Evolutionary conservation across 2,329 filamentous ascomycete species (phyloP).

Genomic region (Colletotrichum tabaci): DNA sequence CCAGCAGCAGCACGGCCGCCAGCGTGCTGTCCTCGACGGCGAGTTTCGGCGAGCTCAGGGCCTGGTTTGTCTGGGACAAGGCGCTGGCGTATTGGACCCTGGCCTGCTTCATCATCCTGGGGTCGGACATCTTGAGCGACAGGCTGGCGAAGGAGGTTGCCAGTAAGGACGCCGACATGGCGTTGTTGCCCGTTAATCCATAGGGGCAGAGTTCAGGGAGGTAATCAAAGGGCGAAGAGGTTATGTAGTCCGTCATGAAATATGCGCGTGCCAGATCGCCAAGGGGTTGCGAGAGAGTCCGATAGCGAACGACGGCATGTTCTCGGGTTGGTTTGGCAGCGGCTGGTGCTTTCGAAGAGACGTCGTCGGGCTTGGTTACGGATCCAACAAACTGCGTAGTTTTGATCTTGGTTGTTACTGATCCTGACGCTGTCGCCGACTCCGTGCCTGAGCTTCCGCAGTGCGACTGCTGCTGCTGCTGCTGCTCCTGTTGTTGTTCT

Average conservation of each 20-base stretch:
- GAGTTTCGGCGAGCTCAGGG: conserved; percentile 40
- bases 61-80: conserved; percentile 27
- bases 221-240: conserved; percentile 47
- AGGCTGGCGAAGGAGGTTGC: conserved; percentile 47
- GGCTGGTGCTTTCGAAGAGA: not conserved
- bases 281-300: conserved; percentile 23
- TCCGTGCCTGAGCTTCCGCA: conserved; percentile 8
- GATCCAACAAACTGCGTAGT: conserved; percentile 1
- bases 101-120: conserved; percentile 42
- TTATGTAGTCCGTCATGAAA: conserved; percentile 48
- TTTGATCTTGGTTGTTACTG: not conserved
- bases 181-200: conserved; percentile 34
- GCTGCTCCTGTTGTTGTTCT: conserved; percentile 1
- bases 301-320: conserved; percentile 25
- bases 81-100: conserved; percentile 45
- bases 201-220: conserved; percentile 43
- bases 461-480: not conserved
- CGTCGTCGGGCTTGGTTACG: not conserved
- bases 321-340: conserved; percentile 14
- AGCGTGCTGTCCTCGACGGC: conserved; percentile 47
- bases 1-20: conserved; percentile 48
- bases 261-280: conserved; percentile 43
- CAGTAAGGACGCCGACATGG: conserved; percentile 44
- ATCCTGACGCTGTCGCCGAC: not conserved
- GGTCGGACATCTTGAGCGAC: conserved; percentile 40